A percentile compares a stretch with the other conserved stretches of the same genome.
Evolutionary conservation across 352 stramenopile species (phyloP).

Genomic region (Phytophthora macrochlamydospora): DNA sequence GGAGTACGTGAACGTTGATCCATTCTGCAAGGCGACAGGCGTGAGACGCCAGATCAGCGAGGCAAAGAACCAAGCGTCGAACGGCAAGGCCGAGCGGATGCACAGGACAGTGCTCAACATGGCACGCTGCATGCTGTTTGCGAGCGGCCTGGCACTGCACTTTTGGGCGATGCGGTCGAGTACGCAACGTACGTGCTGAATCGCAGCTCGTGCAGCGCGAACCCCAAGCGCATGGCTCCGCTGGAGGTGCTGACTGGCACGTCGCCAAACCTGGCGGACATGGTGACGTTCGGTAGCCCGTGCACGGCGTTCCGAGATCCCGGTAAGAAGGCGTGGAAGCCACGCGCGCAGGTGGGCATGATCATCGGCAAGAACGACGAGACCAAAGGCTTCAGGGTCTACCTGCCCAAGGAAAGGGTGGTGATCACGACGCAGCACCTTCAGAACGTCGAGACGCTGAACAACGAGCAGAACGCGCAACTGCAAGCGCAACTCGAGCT

Average conservation of each 20-base stretch:
- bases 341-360: slow-evolving; percentile 5
- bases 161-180: slow-evolving; percentile 33
- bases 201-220: slow-evolving; percentile 23
- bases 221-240: slow-evolving; percentile 7
- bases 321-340: slow-evolving; percentile 1
- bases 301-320: slow-evolving; percentile 11
- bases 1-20: slow-evolving; percentile 25
- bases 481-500: slow-evolving; percentile 4
- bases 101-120: slow-evolving; percentile 42
- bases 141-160: slow-evolving; percentile 11
- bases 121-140: slow-evolving; percentile 31
- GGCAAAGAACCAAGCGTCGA: slow-evolving; percentile 25
- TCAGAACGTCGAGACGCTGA: slow-evolving; percentile 3
- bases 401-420: slow-evolving; percentile 13
- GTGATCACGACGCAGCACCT: slow-evolving; percentile 14
- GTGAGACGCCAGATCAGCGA: slow-evolving; percentile 28
- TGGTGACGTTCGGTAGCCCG: slow-evolving; percentile 17
- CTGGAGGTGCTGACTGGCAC: slow-evolving; percentile 14
- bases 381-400: slow-evolving; percentile 19
- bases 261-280: background rate
- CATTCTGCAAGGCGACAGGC: slow-evolving; percentile 24
- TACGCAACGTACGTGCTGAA: slow-evolving; percentile 40
- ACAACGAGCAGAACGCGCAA: slow-evolving; percentile 8
- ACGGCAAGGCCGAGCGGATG: slow-evolving; percentile 41
- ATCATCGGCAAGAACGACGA: slow-evolving; percentile 20